Base-by-base conservation (phyloP, 2,329 filamentous ascomycete genomes). In the Botrytis byssoidea region DNA sequence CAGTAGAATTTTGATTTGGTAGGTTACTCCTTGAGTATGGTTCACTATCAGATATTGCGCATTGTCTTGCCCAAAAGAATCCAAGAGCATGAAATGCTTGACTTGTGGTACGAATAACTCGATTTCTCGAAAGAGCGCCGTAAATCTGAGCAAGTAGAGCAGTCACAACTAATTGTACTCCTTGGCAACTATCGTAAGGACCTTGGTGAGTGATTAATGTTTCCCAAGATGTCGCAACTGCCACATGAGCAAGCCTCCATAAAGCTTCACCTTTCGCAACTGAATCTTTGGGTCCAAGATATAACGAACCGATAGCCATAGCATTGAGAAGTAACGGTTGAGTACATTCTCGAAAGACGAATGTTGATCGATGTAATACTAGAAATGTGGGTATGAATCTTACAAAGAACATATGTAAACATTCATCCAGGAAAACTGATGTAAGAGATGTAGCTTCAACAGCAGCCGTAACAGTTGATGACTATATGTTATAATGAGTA, bases 341-440 rank as follows among this genome's bases (percentile, higher is more conserved):
- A 1, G 82, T 82, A 75, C 83, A 84, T 74, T 85, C 83, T 61
- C 82, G 80, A 71, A 85, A 85, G 2, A 84, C 80, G 40, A 85
- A 85, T 0, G 83, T 85, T 46, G 83, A 81, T 74, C 82, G 79
- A 77, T 85, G 83, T 25, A 85, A 76, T n/a, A 85, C 79, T 8
- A 83, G 84, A 71, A 85, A 85, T 1, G 83, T 85, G 4, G 84
- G 84, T 40, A 85, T 84, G 73, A 85, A 85, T 25, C 83, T 81
- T 22, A 81, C 81, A 72, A 85, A 85, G 77, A 85, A 85, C 83
- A 85, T 84, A 73, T 85, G 84, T 25, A 85, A 76, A 75, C 83
- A 85, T 75, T 84, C 83, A 71, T 85, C 84, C 12, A 85, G 78
- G 55, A 85, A 85, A 32, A 84, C 82, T 0, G 84, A 85, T 32